phyloP scores from a whole-genome alignment of 1,284 basidiomycete genomes.

The Singerocomus inundabilis region DNA sequence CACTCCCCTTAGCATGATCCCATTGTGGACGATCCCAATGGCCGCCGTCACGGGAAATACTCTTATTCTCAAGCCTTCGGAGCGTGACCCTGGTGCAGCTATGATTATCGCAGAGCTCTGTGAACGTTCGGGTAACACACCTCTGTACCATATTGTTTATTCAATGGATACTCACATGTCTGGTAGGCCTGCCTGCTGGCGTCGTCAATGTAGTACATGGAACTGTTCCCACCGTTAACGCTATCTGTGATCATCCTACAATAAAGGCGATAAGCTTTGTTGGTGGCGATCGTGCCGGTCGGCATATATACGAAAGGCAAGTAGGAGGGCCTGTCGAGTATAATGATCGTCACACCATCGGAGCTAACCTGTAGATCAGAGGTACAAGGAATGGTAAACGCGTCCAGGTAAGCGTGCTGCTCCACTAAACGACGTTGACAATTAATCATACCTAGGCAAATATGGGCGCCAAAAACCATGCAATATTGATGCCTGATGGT shows the following conservation, averaged over 20 bases:
- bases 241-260: constrained; percentile 87
- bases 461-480: constrained; percentile 96
- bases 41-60: constrained; percentile 93
- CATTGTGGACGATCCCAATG: constrained; percentile 92
- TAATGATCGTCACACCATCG: too few relatives aligned
- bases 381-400: constrained; percentile 88
- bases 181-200: constrained; percentile 66
- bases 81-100: constrained; percentile 93
- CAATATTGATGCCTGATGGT: constrained; percentile 94
- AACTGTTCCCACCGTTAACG: constrained; percentile 85
- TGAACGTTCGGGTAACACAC: constrained; percentile 68
- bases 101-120: constrained; percentile 98
- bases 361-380: constrained; percentile 38
- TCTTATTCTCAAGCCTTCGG: constrained; percentile 92
- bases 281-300: constrained; percentile 92
- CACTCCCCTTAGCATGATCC: constrained; percentile 77
- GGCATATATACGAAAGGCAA: constrained; percentile 89
- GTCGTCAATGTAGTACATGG: constrained; percentile 92
- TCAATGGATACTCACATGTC: constrained; percentile 14
- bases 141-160: neutral
- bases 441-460: constrained; percentile 58
- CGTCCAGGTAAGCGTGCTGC: constrained; percentile 59
- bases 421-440: constrained; percentile 6
- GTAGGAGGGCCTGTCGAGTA: constrained; percentile 10
- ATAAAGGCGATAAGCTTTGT: constrained; percentile 98